Evolutionary conservation across 176 grass and related monocot genomes (phyloP), one percentile per base, ranked within the genome.

Genomic region (Zea luxurians): DNA sequence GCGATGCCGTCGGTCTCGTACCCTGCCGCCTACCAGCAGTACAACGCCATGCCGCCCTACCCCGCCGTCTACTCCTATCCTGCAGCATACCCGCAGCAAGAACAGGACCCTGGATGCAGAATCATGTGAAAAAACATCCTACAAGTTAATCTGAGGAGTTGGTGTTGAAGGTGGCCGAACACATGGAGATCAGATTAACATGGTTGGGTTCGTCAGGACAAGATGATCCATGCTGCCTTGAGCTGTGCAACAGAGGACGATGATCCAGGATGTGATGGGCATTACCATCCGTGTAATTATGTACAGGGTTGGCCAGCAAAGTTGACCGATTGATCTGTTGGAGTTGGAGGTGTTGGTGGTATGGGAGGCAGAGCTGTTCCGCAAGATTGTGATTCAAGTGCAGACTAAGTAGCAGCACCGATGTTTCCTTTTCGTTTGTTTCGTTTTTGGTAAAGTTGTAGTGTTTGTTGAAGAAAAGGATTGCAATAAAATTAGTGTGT

Each of bases 31-130:
- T 80, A 88, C 47, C 75, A 83, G 36, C 86, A 88, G 80, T 88
- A 88, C 76, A 88, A 76, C 76, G 4, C 76, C 37, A 66, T 75
- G 69, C 76, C 86, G 38, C 64, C 86, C 0, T 76, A 88, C 71
- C 81, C 86, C 0, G 76, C 86, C 0, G 81, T 67, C 35, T 88
- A 88, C 64, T 62, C 81, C 37, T 84, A 83, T 53, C 81, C 70
- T 64, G 40, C 59, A 34, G 59, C 62, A 17, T 84, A 88, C 48
- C 48, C 61, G 16, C 76, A 69, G 10, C 81, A 88, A 71, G 81
- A 88, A 48, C 86, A 84, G 71, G 86, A 88, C 48, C 82, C 86
- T 3, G 45, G 71, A 10, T 88, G 86, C 86, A 84, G 17, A 13
- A 80, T 88, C 42, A 88, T 88, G 86, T 88, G 63, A 50, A 69